A percentile compares a stretch with the other conserved stretches of the same genome.
These are phyloP conservation scores for sunflower (Helianthus annuus) DNA, from an alignment of 129 eudicot genomes.

Conservation along the genomic window HanXRQr2.0-SUNRISE NC_035440.2:86094083-86094582, in stretches of 20 bases:
- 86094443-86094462: too few species aligned
- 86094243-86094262: conserved; percentile 26
- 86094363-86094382: conserved; percentile 20
- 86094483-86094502: too few species aligned
- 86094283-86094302: conserved; percentile 34
- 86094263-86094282: conserved; percentile 35
- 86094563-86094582: too few species aligned
- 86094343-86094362: conserved; percentile 22
- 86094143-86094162: conserved; percentile 15
- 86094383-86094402: conserved; percentile 35
- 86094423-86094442: too few species aligned
- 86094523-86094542: too few species aligned
- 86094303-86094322: conserved; percentile 27
- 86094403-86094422: background rate
- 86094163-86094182: background rate
- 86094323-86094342: conserved; percentile 27
- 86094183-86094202: conserved; percentile 34
- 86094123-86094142: conserved; percentile 10
- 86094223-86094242: conserved; percentile 41
- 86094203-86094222: conserved; percentile 42
- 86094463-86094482: too few species aligned
- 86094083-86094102: background rate
- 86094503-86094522: too few species aligned
- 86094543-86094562: too few species aligned
- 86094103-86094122: background rate